Conservation (phyloP, 495 filamentous ascomycete genomes). For the Xylaria telfairii region DNA sequence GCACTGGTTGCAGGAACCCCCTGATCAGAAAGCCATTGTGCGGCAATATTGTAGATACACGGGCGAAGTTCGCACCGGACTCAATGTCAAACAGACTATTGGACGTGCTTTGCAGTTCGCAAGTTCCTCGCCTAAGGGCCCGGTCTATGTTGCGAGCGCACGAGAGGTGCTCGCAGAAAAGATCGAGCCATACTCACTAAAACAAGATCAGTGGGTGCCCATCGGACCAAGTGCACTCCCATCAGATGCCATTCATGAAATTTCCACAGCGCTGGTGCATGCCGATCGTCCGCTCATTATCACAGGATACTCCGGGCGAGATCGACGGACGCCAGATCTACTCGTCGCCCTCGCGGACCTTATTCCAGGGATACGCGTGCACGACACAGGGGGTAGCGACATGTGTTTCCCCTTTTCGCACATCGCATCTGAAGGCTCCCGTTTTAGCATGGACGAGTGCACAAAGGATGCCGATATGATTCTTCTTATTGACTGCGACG, state of each 20-base stretch:
- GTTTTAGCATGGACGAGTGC: conserved; percentile 68
- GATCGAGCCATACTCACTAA: conserved; percentile 68
- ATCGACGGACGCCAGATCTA: conserved; percentile 61
- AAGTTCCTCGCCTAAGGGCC: conserved; percentile 71
- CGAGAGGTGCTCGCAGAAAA: conserved; percentile 78
- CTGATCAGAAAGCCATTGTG: conserved; percentile 78
- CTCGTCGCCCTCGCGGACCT: conserved; percentile 68
- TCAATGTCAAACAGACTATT: conserved; percentile 81
- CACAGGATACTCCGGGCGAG: conserved; percentile 72
- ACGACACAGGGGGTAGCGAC: conserved; percentile 77
- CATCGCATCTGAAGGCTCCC: conserved; percentile 65
- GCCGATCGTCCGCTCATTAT: conserved; percentile 72
- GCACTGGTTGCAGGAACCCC: conserved; percentile 83
- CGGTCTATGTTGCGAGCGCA: conserved; percentile 71
- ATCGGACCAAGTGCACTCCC: conserved; percentile 69
- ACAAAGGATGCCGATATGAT: conserved; percentile 76
- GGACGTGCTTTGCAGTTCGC: conserved; percentile 77
- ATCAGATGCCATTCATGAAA: conserved; percentile 59
- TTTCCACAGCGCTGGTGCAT: conserved; percentile 62
- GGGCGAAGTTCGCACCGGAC: conserved; percentile 75
- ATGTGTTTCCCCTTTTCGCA: conserved; percentile 79
- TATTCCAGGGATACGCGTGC: conserved; percentile 68
- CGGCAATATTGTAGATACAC: conserved; percentile 78
- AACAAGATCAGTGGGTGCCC: conserved; percentile 66
- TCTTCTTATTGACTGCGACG: conserved; percentile 76